phyloP scores from a whole-genome alignment of 306 rosid species.

The Cicer cuneatum region DNA sequence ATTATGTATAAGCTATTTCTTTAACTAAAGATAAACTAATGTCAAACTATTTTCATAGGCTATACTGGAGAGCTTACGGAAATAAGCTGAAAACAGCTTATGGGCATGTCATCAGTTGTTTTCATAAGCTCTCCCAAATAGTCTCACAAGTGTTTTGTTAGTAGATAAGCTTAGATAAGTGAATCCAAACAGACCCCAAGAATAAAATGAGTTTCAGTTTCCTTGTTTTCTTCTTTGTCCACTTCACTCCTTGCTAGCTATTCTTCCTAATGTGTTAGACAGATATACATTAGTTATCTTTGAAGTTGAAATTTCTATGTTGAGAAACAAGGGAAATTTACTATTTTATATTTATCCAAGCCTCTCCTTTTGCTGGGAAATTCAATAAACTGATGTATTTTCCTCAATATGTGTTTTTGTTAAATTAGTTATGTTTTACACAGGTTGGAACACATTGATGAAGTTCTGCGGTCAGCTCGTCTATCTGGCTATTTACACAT shows the following conservation, averaged over 20 bases:
- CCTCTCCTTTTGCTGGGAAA: constrained; percentile 22
- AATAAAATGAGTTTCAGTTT: constrained; percentile 22
- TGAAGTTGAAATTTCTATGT: constrained; percentile 39
- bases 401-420: constrained; percentile 4
- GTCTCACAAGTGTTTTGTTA: no score
- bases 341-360: constrained; percentile 10
- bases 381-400: background rate
- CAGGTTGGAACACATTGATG: constrained; percentile 94
- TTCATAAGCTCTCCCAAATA: no score
- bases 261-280: constrained; percentile 39
- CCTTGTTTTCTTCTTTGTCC: constrained; percentile 30
- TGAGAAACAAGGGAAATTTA: constrained; percentile 32
- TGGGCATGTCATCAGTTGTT: no score
- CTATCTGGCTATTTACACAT: constrained; percentile 86
- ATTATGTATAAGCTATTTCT: no score
- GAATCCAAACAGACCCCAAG: background rate
- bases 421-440: constrained; percentile 35
- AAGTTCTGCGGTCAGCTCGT: constrained; percentile 90
- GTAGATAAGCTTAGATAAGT: no score
- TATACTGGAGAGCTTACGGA: no score
- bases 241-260: constrained; percentile 15
- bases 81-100: no score
- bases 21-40: no score
- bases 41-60: no score
- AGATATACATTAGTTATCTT: constrained; percentile 29